Conservation (phyloP, 192 early-diverging fungal species). For the Linnemannia schmuckeri region DNA sequence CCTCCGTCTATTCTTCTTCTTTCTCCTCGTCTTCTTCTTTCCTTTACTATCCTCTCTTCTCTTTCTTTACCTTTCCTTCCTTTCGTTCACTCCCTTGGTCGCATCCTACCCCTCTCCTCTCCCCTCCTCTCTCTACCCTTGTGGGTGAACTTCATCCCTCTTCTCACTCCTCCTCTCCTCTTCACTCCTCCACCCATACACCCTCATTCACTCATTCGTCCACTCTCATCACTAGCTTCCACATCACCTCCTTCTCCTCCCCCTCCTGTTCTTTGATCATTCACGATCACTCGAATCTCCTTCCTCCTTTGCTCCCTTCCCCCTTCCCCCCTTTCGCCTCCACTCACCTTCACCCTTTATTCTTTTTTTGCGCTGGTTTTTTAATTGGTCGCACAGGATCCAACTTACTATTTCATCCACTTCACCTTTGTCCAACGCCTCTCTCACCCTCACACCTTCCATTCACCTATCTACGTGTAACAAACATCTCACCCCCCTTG, state of each 20-base stretch:
- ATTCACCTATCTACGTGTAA: background rate
- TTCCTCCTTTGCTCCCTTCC: background rate
- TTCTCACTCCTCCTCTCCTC: background rate
- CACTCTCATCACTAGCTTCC: background rate
- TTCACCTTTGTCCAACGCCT: background rate
- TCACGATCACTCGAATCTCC: background rate
- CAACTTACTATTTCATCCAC: background rate
- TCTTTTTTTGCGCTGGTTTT: background rate
- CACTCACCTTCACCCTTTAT: background rate
- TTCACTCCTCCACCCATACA: background rate
- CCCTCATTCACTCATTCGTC: background rate
- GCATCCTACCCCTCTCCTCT: background rate
- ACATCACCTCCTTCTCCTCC: too few species aligned
- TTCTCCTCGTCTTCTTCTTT: background rate
- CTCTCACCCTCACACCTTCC: background rate
- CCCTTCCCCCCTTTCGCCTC: background rate
- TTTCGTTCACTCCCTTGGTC: background rate
- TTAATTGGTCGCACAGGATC: background rate
- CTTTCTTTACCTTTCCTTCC: background rate
- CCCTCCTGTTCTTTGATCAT: background rate
- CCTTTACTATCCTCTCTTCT: background rate
- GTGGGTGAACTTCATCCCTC: background rate
- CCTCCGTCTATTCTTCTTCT: background rate
- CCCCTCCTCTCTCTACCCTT: background rate
- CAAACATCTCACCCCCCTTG: background rate